Percentiles rank a stretch among this genome's conserved stretches.
Evolutionary conservation across 257 asterid genomes (phyloP).

Genomic region (Solanum pinnatisectum): DNA sequence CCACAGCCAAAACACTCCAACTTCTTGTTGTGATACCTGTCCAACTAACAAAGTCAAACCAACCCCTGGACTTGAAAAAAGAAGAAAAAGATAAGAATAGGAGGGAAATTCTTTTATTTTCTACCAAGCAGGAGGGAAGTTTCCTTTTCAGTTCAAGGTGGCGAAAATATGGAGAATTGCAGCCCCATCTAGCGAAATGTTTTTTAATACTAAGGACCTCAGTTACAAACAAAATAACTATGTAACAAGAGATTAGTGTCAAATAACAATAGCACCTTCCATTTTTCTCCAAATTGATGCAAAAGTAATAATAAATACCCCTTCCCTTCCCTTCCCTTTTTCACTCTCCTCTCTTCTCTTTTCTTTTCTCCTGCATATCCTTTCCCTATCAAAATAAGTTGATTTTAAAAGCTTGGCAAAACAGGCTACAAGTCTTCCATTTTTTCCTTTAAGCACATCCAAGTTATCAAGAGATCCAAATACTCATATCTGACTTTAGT

Average conservation of each 20-base stretch:
- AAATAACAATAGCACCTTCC: background rate
- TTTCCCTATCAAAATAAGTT: background rate
- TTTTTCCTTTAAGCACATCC: background rate
- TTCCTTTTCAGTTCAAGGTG: background rate
- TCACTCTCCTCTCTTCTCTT: background rate
- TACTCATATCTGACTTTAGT: background rate
- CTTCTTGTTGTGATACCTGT: background rate
- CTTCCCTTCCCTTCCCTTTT: background rate
- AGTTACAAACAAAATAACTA: background rate
- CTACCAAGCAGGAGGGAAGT: background rate
- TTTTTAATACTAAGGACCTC: background rate
- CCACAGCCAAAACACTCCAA: background rate
- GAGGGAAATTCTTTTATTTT: background rate
- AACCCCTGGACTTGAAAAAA: background rate
- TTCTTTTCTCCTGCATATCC: background rate
- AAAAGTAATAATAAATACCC: background rate
- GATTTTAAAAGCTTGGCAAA: background rate
- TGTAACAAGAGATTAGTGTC: background rate
- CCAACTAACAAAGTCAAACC: background rate
- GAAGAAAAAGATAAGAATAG: background rate
- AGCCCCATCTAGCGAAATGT: background rate
- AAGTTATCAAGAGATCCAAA: background rate
- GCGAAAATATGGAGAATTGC: background rate
- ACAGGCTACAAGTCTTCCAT: background rate
- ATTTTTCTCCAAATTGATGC: background rate